Base-by-base conservation (phyloP, 1,139 yeast species). In the Pichia sp. region DNA sequence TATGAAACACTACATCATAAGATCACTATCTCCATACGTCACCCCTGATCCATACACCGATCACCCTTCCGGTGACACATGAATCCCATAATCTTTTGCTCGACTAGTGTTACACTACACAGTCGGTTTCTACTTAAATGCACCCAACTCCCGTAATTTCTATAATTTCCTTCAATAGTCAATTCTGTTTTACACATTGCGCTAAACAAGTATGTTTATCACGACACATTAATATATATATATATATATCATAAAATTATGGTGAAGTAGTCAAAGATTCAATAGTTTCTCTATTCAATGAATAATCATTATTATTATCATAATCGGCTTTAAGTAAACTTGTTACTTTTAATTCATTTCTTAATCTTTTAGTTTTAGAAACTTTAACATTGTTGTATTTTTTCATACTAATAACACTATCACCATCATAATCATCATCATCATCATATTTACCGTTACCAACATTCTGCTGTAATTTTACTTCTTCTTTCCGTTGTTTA, bases 391-490 rank as follows among this genome's bases (percentile, higher is more conserved):
- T 29, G 27, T 36, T 43, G 4, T 46, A 39, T 18, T 44, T 49
- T 13, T 41, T 52, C 30, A 77, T 74, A 51, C 69, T 67, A 4
- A 69, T 62, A 5, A 72, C 66, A 16, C n/a, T 33, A 45, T 65
- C 65, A 33, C 60, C 60, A 4, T 65, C 66, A 39, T 60, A 60
- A 3, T 79, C 42, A 18, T n/a, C 30, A 28, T 22, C 41, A 5
- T 44, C 42, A 33, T 22, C 19, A 7, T 43, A 14, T 5, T 16
- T 33, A 46, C 65, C 65, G 33, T 60, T 60, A 4, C 65, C 65
- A 38, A 0, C 42, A 16, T 25, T 30, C 18, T 28, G 30, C 14
- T n/a, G 19, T 43, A 7, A 42, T 28, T 25, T 36, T 16, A 10
- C 22, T 9, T 7, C 45, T 44, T 31, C 41, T 25, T 2, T 55